Base-by-base conservation (phyloP, 768 basidiomycete genomes). In the Tricholoma furcatifolium region DNA sequence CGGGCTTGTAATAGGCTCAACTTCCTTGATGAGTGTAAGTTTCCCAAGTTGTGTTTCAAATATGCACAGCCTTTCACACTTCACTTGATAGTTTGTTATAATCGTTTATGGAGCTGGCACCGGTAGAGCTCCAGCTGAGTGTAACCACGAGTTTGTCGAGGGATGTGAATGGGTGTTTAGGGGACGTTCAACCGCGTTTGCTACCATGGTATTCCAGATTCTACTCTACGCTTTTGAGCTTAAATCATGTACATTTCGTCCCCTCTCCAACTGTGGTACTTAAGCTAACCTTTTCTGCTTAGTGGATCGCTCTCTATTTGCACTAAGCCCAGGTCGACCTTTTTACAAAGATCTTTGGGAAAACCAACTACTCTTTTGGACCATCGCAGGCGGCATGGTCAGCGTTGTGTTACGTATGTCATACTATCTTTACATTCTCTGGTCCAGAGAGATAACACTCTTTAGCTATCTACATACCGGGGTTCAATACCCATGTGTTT, bases 231-330 rank as follows among this genome's bases (percentile, higher is more conserved):
- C 66, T 4, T 56, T 70, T 42, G 70, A 71, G 43, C 55, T 74
- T 12, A 74, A 75, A 50, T 73, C 70, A 24, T 67, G 73, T 72
- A 57, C 11, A 70, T 66, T 2, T 43, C 20, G 24, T 14, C 12
- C n/a, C 23, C 21, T 43, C 39, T 15, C 9, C 2, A n/a, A 21
- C 39, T 12, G 15, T 45, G 36, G 20, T 2, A 8, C 5, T 10
- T 32, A 53, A 7, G 10, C 32, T 36, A 0, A 38, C 1, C n/a
- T n/a, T n/a, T n/a, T 30, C 23, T 27, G 39, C 51, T 3, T 40
- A 72, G 70, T 74, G 57, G 70, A 73, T 54, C 70, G 72, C 11
- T 74, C 72, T 6, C 12, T 74, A 30, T 73, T 75, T 56, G 53
- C 65, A 14, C 55, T 75, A 27, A 70, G 66, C 3, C 71, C 71